Evolutionary conservation across 306 rosid genomes (phyloP), one percentile per base, ranked within the genome.

Genomic region (Calophaca sinica): DNA sequence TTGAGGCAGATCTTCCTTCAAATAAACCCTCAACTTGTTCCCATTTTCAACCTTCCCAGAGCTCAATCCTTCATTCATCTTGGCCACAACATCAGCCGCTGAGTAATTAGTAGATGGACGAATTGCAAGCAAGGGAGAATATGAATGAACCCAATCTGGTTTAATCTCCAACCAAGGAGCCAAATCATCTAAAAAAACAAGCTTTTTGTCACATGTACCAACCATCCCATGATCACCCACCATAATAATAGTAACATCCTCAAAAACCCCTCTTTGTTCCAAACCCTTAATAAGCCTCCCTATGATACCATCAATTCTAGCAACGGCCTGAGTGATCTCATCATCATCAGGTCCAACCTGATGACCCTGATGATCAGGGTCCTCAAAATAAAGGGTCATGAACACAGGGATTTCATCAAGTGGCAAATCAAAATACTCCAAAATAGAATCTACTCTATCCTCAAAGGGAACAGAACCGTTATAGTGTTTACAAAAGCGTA

Each of bases 191-290:
- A 94, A 68, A 80, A 80, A 86, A 9, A 94, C 67, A 9, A 94
- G 67, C 79, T 91, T 91, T 62, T 84, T 79, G 67, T 91, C 97
- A 35, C 98, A 94, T 0, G 97, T 91, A 50, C 93, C 96, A 74
- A 94, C 98, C 98, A 94, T 94, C 2, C 99, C 99, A 85, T 94
- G 99, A 80, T 94, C 99, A 55, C 99, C 99, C 4, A 94, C 85
- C 83, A 94, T 20, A 50, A 94, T 86, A n/a, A 94, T 20, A 48
- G 35, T 76, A 55, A 94, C 98, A 84, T 94, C 96, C 31, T 94
- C 87, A 59, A 89, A 94, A 32, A 91, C 49, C 31, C 91, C 90
- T 84, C 91, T 76, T 31, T 83, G 31, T 68, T 94, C 98, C 58
- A 94, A 84, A 10, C 99, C 99, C 0, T 75, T 38, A 76, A 94